Base-by-base conservation (phyloP, 2,329 filamentous ascomycete species). In the Aspergillus ustus region DNA sequence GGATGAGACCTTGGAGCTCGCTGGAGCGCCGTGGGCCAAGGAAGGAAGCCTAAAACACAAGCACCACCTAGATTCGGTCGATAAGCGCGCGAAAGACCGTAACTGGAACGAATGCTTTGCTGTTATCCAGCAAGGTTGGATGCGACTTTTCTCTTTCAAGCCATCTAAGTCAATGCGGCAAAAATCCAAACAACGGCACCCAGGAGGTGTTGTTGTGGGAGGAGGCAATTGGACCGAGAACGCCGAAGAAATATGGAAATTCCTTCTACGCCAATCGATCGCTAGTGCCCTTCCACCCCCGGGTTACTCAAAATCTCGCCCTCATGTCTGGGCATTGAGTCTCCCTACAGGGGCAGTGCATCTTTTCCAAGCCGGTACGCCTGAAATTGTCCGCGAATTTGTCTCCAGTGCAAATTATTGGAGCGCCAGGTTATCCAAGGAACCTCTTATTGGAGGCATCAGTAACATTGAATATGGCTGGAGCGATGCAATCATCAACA, bases 201-300 rank as follows among this genome's bases (percentile, higher is more conserved):
- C 82, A 60, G 84, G 85, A 9, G 88, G 87, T 13, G 86, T 89
- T 29, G 85, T 91, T 7, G 95, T 98, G 2, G 95, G 95, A 67
- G 95, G 95, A 63, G 95, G 95, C 25, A 98, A 99, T 76, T 99
- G 95, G 95, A 94, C 94, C 76, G 93, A 97, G 68, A 98, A 96
- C 73, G 95, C 95, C 5, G 93, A 96, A 66, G 92, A 89, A 66
- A 83, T 97, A 9, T 93, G 92, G 69, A 90, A 89, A 20, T 98
- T 97, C 76, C 88, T 91, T 48, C 86, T 99, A 7, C 87, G 93
- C 20, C 93, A 98, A 75, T 96, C 93, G 0, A 91, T 98, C 66
- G 95, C 95, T 11, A 97, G 92, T 59, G 88, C 91, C 0, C 85
- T 99, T 15, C 95, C 95, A 8, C 86, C 93, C 0, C 94, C 95